Evolutionary conservation across 345 rosid genomes (phyloP).

Genomic region (Salix suchowensis): DNA sequence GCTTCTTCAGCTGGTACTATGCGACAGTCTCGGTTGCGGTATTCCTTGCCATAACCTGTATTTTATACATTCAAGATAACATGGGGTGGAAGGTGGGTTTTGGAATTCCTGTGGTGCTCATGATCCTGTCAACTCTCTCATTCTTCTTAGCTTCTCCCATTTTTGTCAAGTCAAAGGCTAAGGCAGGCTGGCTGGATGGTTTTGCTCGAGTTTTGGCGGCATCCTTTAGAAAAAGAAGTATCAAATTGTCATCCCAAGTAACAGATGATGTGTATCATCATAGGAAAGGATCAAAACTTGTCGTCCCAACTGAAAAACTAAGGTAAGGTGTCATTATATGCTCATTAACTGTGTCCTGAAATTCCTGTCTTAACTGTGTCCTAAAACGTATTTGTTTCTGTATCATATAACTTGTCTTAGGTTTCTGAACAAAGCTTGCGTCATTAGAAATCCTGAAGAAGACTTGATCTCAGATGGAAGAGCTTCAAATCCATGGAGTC

Average conservation of each 20-base stretch:
- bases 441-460: conserved; percentile 41
- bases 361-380: background rate
- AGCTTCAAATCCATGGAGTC: conserved; percentile 65
- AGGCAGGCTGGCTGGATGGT: conserved; percentile 34
- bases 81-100: conserved; percentile 53
- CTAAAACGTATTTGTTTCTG: too few relatives aligned
- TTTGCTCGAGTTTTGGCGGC: conserved; percentile 40
- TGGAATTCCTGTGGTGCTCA: conserved; percentile 35
- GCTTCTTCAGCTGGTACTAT: conserved; percentile 47
- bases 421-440: conserved; percentile 74
- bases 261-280: conserved; percentile 9
- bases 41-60: conserved; percentile 32
- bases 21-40: conserved; percentile 22
- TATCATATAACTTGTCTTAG: conserved; percentile 15
- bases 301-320: conserved; percentile 31
- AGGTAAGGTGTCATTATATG: conserved; percentile 38
- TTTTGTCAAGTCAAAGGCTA: conserved; percentile 33
- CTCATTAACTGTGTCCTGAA: background rate
- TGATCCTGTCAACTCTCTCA: conserved; percentile 25
- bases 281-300: conserved; percentile 19
- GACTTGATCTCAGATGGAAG: conserved; percentile 55
- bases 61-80: conserved; percentile 45
- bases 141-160: conserved; percentile 26
- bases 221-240: conserved; percentile 26
- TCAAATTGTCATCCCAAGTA: conserved; percentile 16